phyloP scores from a whole-genome alignment of 2,329 filamentous ascomycete genomes.

The Ophiocordyceps australis region DNA sequence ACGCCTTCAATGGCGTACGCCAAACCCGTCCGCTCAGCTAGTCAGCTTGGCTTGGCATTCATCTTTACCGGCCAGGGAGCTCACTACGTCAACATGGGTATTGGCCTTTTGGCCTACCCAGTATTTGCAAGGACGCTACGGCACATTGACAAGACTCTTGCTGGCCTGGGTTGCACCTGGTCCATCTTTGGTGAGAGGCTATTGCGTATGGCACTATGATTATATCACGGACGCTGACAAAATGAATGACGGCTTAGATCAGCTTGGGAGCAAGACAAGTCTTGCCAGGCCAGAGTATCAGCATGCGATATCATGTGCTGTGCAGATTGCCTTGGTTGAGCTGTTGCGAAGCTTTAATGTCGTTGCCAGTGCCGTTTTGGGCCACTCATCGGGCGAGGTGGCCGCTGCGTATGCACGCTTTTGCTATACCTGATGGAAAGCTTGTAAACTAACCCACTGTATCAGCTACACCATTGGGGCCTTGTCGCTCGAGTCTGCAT shows the following conservation, averaged over 20 bases:
- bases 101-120: neutral
- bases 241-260: neutral
- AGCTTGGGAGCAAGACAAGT: neutral
- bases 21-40: too few relatives aligned
- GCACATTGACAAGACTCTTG: neutral
- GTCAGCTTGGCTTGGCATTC: neutral
- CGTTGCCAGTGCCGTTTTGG: neutral
- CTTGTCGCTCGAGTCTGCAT: neutral
- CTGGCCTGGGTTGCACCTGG: neutral
- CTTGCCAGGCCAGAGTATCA: neutral
- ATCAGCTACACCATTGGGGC: neutral
- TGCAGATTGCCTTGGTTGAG: neutral
- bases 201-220: too few relatives aligned
- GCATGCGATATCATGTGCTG: neutral
- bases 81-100: neutral
- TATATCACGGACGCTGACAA: too few relatives aligned
- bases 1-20: neutral
- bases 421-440: neutral
- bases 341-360: neutral
- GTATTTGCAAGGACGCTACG: neutral
- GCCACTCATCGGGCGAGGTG: neutral
- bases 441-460: neutral
- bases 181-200: neutral
- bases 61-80: neutral
- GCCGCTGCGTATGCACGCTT: neutral